Percentiles rank a stretch among this genome's conserved stretches.
phyloP scores from a whole-genome alignment of 192 early-diverging fungal species.

The Coemansia sp. region DNA sequence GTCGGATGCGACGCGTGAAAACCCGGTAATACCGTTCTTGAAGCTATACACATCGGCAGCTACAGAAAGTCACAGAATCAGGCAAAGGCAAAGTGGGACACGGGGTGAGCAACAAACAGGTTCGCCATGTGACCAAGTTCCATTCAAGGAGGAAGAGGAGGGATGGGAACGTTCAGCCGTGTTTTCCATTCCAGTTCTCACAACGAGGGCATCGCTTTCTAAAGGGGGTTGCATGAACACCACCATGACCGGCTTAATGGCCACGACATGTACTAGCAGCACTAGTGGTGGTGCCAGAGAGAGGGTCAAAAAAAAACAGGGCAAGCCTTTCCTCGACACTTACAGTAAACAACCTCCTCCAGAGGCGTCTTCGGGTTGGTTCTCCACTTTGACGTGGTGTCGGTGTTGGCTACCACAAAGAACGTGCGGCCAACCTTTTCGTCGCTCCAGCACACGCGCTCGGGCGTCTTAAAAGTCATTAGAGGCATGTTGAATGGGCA shows the following conservation, averaged over 20 bases:
- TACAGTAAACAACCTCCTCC: slow-evolving; percentile 51
- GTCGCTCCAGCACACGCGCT: slow-evolving; percentile 52
- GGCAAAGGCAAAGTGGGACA: background rate
- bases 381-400: slow-evolving; percentile 42
- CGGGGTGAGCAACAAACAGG: background rate
- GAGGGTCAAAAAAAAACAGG: background rate
- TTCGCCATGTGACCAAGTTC: background rate
- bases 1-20: slow-evolving; percentile 26
- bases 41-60: slow-evolving; percentile 40
- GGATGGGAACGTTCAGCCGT: background rate
- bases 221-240: background rate
- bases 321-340: slow-evolving; percentile 5
- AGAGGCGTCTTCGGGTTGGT: slow-evolving; percentile 31
- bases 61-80: slow-evolving; percentile 4
- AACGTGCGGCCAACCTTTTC: slow-evolving; percentile 33
- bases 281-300: background rate
- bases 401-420: slow-evolving; percentile 38
- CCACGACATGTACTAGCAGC: background rate
- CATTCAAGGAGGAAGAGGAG: background rate
- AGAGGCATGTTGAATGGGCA: slow-evolving; percentile 21
- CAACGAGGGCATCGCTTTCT: background rate
- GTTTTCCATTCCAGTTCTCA: background rate
- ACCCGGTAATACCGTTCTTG: slow-evolving; percentile 9
- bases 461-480: slow-evolving; percentile 45
- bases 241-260: background rate